Evolutionary conservation across 139 green algal genomes (phyloP).

Genomic region (Tetraselmis striata): DNA sequence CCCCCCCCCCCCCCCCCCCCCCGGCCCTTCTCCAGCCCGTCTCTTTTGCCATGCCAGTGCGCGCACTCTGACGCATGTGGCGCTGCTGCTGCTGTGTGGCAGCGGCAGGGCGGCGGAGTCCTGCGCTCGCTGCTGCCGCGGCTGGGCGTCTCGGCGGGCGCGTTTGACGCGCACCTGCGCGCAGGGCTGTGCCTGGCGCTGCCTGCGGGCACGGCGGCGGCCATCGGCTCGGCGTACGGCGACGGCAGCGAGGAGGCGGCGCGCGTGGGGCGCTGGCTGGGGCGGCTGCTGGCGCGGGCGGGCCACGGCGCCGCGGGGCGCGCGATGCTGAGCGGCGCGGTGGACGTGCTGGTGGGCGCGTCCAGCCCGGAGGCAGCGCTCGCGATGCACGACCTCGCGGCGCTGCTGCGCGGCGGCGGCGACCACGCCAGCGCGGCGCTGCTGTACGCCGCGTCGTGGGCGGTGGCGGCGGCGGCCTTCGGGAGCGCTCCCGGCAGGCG

Average conservation of each 20-base stretch:
- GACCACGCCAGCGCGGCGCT: background rate
- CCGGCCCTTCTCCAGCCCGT: too few species aligned
- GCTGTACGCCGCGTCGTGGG: background rate
- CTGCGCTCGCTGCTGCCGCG: too few species aligned
- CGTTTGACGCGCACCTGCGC: background rate
- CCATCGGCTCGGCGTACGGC: background rate
- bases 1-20: too few species aligned
- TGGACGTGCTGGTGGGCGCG: background rate
- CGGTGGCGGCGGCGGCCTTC: background rate
- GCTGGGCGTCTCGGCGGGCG: too few species aligned
- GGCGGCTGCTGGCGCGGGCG: background rate
- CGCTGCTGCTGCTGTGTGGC: too few species aligned
- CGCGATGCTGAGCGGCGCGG: background rate
- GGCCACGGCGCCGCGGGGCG: too few species aligned
- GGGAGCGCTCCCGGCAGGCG: background rate
- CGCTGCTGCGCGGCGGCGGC: background rate
- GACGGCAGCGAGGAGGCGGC: background rate
- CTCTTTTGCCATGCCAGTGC: too few species aligned
- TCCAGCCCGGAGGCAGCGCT: background rate
- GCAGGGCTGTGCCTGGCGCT: background rate
- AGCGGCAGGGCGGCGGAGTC: too few species aligned
- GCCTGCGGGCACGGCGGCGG: background rate
- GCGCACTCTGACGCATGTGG: too few species aligned
- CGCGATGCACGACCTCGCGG: background rate
- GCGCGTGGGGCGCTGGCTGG: background rate